Base-by-base conservation (phyloP, 345 rosid genomes). In the Sonneratia caseolaris region DNA sequence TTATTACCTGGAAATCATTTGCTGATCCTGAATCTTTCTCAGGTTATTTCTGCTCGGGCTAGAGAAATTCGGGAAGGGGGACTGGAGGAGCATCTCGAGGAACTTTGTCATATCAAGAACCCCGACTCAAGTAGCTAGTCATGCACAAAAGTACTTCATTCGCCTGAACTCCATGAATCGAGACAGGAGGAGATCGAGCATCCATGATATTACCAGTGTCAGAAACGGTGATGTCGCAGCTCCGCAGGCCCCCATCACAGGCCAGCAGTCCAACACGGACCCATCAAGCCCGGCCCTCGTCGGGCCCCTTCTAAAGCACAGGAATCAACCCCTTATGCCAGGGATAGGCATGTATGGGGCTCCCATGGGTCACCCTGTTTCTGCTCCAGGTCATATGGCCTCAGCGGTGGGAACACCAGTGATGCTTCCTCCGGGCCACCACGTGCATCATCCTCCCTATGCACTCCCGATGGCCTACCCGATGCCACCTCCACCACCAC, bases 81-180 rank as follows among this genome's bases (percentile, higher is more conserved):
- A 93, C 77, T 93, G 98, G 98, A 89, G 97, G 75, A 93, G 96
- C 91, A 93, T 93, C 73, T 89, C 98, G 13, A 86, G 98, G 72
- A 91, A 89, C 80, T 91, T 83, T 70, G 98, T 93, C 35, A 82
- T 87, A 68, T 88, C 98, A 69, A 88, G 98, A 75, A 93, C 98
- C 2, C 98, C 98, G 0, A 91, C 98, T 7, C 98, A 93, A 78
- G 98, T 93, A 27, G 98, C 98, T 2, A 93, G 98, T 37, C 98
- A 93, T 83, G 98, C 98, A 47, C 97, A 93, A 15, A 93, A 93
- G 70, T 93, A 93, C 81, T 93, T 91, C 84, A 89, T 93, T 64
- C 71, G 98, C 35, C 79, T 89, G 53, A 89, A 88, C 80, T 91
- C 98, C 0, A 88, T 91, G 89, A 91, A 89, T 70, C 81, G 97